Evolutionary conservation across 2,329 filamentous ascomycete genomes (phyloP).

Genomic region (Colletotrichum sidae): DNA sequence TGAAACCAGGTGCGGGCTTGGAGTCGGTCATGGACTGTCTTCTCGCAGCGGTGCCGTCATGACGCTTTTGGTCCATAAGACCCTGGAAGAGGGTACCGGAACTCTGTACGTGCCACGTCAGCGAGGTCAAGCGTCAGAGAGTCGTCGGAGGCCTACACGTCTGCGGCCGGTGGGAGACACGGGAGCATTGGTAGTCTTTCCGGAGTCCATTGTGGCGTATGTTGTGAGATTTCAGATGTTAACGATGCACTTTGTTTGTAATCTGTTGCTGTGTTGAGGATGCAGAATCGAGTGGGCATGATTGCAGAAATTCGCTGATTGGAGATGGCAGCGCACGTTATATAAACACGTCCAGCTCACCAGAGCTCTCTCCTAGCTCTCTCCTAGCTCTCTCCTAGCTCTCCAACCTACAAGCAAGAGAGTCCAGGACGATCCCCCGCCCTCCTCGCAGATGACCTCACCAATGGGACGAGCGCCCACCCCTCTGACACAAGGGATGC

Average conservation of each 20-base stretch:
- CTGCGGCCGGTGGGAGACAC: constrained; percentile 28
- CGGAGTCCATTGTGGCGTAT: constrained; percentile 25
- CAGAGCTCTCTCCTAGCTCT: not conserved
- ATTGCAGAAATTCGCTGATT: rapidly evolving
- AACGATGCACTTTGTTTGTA: not conserved
- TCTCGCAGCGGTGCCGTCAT: constrained; percentile 57
- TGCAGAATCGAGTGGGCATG: no score
- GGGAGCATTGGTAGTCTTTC: constrained; percentile 28
- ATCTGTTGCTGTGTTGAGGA: no score
- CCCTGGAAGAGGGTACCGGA: constrained; percentile 64
- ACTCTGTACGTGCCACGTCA: constrained; percentile 47
- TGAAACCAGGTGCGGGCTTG: constrained; percentile 59
- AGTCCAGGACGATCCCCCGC: constrained; percentile 16
- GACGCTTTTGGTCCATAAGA: constrained; percentile 63
- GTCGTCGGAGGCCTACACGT: constrained; percentile 12
- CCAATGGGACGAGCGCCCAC: constrained; percentile 36
- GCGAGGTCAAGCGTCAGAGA: not conserved
- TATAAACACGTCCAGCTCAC: no score
- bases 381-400: constrained; percentile 4
- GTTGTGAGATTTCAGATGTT: not conserved
- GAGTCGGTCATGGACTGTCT: constrained; percentile 68
- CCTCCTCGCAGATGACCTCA: constrained; percentile 33
- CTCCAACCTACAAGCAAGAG: constrained; percentile 8
- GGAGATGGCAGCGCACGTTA: no score
- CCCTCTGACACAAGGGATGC: constrained; percentile 37